phyloP scores from a whole-genome alignment of 768 basidiomycete genomes.

The Gymnopilus junonius region DNA sequence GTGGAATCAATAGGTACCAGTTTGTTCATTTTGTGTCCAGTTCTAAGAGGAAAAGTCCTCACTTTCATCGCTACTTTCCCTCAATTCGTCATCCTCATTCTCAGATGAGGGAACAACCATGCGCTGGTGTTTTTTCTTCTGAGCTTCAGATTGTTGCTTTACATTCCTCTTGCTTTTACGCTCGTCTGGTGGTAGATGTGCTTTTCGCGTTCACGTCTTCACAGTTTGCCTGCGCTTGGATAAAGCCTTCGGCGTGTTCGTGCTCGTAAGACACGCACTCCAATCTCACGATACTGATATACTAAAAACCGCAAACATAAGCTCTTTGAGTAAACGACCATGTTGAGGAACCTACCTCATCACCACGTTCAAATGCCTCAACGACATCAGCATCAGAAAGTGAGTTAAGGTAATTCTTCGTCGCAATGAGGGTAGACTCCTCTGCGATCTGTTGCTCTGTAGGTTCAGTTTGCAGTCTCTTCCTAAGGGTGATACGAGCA shows the following conservation, averaged over 20 bases:
- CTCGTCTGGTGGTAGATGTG: not conserved
- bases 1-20: not conserved
- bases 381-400: constrained; percentile 10
- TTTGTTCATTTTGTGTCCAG: constrained; percentile 13
- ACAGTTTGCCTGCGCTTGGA: not conserved
- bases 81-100: not conserved
- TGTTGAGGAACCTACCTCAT: constrained; percentile 5
- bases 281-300: constrained; percentile 7
- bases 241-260: not conserved
- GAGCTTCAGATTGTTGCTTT: not conserved
- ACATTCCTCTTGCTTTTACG: not conserved
- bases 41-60: not conserved
- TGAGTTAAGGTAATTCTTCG: not conserved
- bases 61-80: not conserved
- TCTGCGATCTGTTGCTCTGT: constrained; percentile 1
- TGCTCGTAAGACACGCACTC: constrained; percentile 9
- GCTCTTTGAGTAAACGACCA: not conserved
- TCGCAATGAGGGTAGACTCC: constrained; percentile 2
- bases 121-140: not conserved
- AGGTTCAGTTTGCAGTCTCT: not conserved
- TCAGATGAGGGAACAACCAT: not conserved
- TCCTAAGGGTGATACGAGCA: constrained; percentile 11
- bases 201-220: not conserved
- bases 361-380: constrained; percentile 15
- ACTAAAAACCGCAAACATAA: not conserved